phyloP scores from a whole-genome alignment of 768 basidiomycete genomes.

The Mycena rosella region DNA sequence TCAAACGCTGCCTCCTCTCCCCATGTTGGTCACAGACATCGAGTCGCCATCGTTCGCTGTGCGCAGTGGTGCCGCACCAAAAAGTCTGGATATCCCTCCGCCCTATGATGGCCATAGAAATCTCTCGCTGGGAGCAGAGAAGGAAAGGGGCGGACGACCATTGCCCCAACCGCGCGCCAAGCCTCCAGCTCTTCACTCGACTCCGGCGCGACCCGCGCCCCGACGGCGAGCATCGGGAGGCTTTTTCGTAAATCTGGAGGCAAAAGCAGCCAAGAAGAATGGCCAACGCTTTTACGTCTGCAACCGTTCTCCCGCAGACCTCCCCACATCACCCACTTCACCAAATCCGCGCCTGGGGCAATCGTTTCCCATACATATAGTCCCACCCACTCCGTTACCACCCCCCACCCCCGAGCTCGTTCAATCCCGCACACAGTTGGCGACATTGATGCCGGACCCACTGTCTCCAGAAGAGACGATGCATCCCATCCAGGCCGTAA shows the following conservation, averaged over 20 bases:
- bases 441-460: not conserved
- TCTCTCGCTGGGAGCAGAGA: not conserved
- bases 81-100: slow-evolving; percentile 4
- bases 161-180: slow-evolving; percentile 2
- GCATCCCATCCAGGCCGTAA: not conserved
- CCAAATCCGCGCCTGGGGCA: not conserved
- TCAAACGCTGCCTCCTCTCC: not conserved
- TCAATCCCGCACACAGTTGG: not conserved
- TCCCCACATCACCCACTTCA: slow-evolving; percentile 20
- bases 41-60: not conserved
- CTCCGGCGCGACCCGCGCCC: not conserved
- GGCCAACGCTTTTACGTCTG: slow-evolving; percentile 4
- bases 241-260: not conserved
- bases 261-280: slow-evolving; percentile 1
- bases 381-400: slow-evolving; percentile 20
- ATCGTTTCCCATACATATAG: slow-evolving; percentile 5
- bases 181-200: not conserved
- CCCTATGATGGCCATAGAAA: slow-evolving; percentile 1
- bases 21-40: not conserved
- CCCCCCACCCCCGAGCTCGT: slow-evolving; percentile 8
- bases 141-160: not conserved
- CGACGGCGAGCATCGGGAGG: slow-evolving; percentile 29
- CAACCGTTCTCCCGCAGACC: slow-evolving; percentile 25
- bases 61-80: not conserved
- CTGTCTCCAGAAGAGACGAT: not conserved